A percentile compares a stretch with the other conserved stretches of the same genome.
Conservation (phyloP, 1,284 basidiomycete species). For the Heterobasidion annosum region DNA sequence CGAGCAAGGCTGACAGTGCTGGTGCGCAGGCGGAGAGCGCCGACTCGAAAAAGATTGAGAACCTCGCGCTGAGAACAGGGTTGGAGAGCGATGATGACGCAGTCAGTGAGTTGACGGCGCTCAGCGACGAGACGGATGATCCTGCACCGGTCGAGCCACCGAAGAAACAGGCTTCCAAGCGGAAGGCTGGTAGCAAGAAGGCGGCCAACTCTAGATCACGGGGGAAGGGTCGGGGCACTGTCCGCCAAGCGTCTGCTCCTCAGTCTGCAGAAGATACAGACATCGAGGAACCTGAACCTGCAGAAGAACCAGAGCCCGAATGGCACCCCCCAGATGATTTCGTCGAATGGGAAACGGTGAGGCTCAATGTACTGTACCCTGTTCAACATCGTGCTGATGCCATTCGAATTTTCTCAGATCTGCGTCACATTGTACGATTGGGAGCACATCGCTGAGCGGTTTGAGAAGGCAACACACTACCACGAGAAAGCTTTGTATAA, state of each 20-base stretch:
- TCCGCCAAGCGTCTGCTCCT: not conserved
- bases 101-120: conserved; percentile 63
- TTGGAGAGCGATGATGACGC: conserved; percentile 47
- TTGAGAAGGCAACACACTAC: conserved; percentile 70
- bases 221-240: conserved; percentile 3
- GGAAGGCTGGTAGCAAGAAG: conserved; percentile 1
- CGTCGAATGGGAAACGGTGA: conserved; percentile 79
- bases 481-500: conserved; percentile 73
- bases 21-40: conserved; percentile 9
- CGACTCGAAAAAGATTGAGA: conserved; percentile 6
- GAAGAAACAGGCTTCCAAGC: not conserved
- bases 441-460: conserved; percentile 65
- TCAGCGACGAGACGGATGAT: conserved; percentile 32
- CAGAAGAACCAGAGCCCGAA: conserved; percentile 13
- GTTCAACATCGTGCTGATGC: not conserved
- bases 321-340: conserved; percentile 37
- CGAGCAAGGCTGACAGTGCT: conserved; percentile 1
- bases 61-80: conserved; percentile 31
- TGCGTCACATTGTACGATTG: conserved; percentile 76
- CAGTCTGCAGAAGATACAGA: conserved; percentile 8
- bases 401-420: conserved; percentile 39
- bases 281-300: conserved; percentile 15
- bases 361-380: conserved; percentile 16
- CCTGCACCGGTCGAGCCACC: conserved; percentile 1
- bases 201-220: conserved; percentile 2